A percentile compares a stretch with the other conserved stretches of the same genome.
phyloP scores from a whole-genome alignment of 164 flowering plant genomes.

The Magnolia sinica region DNA sequence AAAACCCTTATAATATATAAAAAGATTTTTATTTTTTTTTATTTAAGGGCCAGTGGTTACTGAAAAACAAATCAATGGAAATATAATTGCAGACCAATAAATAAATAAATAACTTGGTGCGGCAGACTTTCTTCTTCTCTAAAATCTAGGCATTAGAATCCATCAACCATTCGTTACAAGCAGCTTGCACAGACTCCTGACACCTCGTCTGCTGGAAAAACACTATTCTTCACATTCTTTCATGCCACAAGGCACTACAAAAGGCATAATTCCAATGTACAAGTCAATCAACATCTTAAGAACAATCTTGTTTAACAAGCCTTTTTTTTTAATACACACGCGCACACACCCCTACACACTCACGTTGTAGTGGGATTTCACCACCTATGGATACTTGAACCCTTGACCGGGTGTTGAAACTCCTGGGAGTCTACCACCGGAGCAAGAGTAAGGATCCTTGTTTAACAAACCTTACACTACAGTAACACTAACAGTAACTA shows the following conservation, averaged over 20 bases:
- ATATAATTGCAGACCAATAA: neutral
- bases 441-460: too few species aligned
- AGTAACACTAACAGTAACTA: constrained; percentile 33
- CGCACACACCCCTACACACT: too few species aligned
- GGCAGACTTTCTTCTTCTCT: constrained; percentile 40
- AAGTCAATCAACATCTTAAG: constrained; percentile 33
- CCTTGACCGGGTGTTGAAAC: too few species aligned
- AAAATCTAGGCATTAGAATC: constrained; percentile 33
- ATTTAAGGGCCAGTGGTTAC: too few species aligned
- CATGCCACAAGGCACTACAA: constrained; percentile 30
- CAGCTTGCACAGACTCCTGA: constrained; percentile 39
- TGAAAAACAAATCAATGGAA: neutral
- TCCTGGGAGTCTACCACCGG: too few species aligned
- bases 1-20: too few species aligned
- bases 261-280: constrained; percentile 32
- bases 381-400: too few species aligned
- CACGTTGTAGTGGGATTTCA: too few species aligned
- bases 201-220: constrained; percentile 31
- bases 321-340: constrained; percentile 24
- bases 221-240: constrained; percentile 29
- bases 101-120: constrained; percentile 41
- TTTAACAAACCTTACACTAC: constrained; percentile 25
- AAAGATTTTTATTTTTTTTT: too few species aligned
- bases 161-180: constrained; percentile 34
- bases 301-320: constrained; percentile 37